Conservation (phyloP, 495 filamentous ascomycete genomes). For the Cenococcum geophilum region DNA sequence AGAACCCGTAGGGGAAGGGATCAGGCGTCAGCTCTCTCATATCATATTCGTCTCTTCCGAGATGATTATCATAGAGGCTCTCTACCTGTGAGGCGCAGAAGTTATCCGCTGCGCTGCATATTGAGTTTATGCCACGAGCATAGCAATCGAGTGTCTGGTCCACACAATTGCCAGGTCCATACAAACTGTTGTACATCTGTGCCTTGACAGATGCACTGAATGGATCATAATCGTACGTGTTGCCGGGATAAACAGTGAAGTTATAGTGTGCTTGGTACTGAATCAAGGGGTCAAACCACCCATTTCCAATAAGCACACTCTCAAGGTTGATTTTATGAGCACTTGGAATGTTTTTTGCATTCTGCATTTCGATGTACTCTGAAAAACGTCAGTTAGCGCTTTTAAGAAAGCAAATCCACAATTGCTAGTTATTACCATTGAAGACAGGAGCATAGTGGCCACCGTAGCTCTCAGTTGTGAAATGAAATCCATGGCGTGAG, state of each 20-base stretch:
- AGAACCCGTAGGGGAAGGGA: conserved; percentile 57
- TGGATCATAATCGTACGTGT: conserved; percentile 52
- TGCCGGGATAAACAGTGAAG: conserved; percentile 51
- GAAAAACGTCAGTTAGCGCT: neutral
- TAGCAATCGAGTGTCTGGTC: conserved; percentile 52
- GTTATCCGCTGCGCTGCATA: conserved; percentile 47
- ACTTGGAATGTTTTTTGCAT: conserved; percentile 47
- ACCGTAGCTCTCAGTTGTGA: conserved; percentile 47
- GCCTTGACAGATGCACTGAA: conserved; percentile 30
- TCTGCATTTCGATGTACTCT: conserved; percentile 59
- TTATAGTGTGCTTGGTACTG: conserved; percentile 63
- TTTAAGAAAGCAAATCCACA: neutral
- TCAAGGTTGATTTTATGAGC: conserved; percentile 50
- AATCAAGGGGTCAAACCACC: conserved; percentile 54
- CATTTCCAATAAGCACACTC: conserved; percentile 53
- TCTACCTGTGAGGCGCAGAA: conserved; percentile 55
- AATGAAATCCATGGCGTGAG: conserved; percentile 39
- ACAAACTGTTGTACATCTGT: conserved; percentile 55
- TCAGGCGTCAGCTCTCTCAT: conserved; percentile 52
- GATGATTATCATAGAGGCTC: conserved; percentile 46
- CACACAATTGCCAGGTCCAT: conserved; percentile 57
- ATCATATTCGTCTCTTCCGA: conserved; percentile 55
- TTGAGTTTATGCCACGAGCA: conserved; percentile 40
- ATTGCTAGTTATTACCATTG: conserved; percentile 46
- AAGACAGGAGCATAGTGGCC: conserved; percentile 50